phyloP scores from a whole-genome alignment of 805 yeast species.

The Cyberlindnera petersonii region DNA sequence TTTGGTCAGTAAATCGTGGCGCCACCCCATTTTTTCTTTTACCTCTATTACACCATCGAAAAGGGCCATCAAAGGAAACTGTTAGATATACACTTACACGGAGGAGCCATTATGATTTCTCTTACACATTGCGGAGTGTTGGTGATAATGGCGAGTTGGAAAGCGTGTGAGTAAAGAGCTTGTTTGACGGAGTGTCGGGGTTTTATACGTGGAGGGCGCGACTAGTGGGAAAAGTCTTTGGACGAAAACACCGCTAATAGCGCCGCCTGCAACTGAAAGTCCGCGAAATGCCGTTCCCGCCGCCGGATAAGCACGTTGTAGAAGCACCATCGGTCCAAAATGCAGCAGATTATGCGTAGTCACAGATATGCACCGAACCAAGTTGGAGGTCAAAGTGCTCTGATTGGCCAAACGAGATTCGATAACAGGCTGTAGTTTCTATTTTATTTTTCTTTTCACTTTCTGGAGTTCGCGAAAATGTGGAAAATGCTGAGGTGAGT shows the following conservation, averaged over 20 bases:
- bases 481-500: too few relatives aligned
- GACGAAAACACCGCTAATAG: neutral
- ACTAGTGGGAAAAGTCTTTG: neutral
- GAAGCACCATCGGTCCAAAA: too few relatives aligned
- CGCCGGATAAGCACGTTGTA: neutral
- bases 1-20: too few relatives aligned
- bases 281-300: slow-evolving; percentile 1
- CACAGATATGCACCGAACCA: too few relatives aligned
- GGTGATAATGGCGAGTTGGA: neutral
- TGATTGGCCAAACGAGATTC: too few relatives aligned
- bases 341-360: too few relatives aligned
- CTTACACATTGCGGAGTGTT: slow-evolving; percentile 3
- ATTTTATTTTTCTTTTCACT: too few relatives aligned
- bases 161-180: neutral
- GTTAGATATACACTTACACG: too few relatives aligned
- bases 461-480: too few relatives aligned
- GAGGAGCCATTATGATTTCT: slow-evolving; percentile 3
- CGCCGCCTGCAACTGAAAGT: neutral
- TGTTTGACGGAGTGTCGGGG: neutral
- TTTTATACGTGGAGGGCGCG: slow-evolving; percentile 3
- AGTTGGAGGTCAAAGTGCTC: too few relatives aligned
- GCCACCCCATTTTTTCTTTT: too few relatives aligned
- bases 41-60: neutral
- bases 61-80: neutral
- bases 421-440: too few relatives aligned